Evolutionary conservation across 2,329 filamentous ascomycete genomes (phyloP).

Genomic region (Neonectria ditissima): DNA sequence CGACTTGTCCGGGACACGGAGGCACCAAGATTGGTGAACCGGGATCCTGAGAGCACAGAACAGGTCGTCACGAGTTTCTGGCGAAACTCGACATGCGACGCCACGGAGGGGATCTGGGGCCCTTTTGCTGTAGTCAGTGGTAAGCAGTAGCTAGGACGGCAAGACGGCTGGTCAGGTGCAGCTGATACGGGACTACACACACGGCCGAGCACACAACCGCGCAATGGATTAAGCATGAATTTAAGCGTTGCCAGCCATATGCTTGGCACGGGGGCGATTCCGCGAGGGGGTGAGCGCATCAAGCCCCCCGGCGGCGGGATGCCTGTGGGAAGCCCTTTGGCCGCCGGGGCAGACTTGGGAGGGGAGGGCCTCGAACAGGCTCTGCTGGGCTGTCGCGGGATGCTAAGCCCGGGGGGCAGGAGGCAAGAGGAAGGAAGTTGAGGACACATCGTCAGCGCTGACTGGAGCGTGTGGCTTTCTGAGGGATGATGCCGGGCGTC

Average conservation of each 20-base stretch:
- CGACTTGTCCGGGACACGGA: not conserved
- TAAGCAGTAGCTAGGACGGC: conserved; percentile 6
- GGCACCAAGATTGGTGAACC: conserved; percentile 1
- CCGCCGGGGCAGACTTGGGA: conserved; percentile 6
- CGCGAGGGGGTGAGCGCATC: conserved; percentile 39
- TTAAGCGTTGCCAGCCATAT: conserved; percentile 62
- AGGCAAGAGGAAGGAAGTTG: conserved; percentile 21
- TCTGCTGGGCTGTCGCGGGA: conserved; percentile 11
- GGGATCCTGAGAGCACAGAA: conserved; percentile 3
- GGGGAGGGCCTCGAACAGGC: conserved; percentile 4
- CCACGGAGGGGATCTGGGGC: conserved; percentile 35
- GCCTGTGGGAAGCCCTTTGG: not conserved
- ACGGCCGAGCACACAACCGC: conserved; percentile 33
- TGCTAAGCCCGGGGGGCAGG: conserved; percentile 29
- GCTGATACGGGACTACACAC: conserved; percentile 11
- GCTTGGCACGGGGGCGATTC: conserved; percentile 53
- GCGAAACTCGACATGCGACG: conserved; percentile 25
- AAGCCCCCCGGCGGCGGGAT: conserved; percentile 1
- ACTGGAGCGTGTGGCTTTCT: conserved; percentile 43
- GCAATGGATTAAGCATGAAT: conserved; percentile 62
- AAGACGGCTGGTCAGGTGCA: conserved; percentile 34
- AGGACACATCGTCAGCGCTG: conserved; percentile 39
- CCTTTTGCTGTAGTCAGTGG: conserved; percentile 23
- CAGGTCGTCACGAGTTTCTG: conserved; percentile 4
- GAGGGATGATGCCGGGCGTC: conserved; percentile 35